Evolutionary conservation across 1,139 yeast genomes (phyloP).

Genomic region (Hyphopichia buzzinii): DNA sequence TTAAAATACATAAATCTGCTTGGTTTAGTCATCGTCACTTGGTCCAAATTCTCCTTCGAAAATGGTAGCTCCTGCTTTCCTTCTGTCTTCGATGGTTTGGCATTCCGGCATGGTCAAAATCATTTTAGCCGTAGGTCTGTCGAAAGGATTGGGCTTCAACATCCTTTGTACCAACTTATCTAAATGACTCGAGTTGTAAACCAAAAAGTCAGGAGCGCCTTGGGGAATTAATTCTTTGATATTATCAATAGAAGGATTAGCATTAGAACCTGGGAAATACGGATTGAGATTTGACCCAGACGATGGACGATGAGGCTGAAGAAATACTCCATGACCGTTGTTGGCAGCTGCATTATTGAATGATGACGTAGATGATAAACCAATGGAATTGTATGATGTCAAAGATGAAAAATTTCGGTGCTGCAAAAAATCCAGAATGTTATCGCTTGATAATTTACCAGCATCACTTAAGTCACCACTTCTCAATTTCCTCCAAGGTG

Average conservation of each 20-base stretch:
- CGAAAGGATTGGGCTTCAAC: constrained; percentile 83
- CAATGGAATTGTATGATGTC: constrained; percentile 29
- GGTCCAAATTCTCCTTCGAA: constrained; percentile 98
- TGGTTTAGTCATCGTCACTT: constrained; percentile 15
- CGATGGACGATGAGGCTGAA: not conserved
- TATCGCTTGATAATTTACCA: constrained; percentile 69
- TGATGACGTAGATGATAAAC: constrained; percentile 8
- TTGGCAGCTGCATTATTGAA: constrained; percentile 2
- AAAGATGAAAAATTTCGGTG: constrained; percentile 38
- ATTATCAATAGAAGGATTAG: constrained; percentile 6
- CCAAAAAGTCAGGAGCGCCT: constrained; percentile 85
- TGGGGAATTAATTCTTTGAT: constrained; percentile 48
- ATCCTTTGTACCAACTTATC: constrained; percentile 84
- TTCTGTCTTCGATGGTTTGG: constrained; percentile 70
- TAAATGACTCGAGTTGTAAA: constrained; percentile 68
- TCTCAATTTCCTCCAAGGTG: constrained; percentile 93
- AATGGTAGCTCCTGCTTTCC: constrained; percentile 93
- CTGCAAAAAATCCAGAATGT: constrained; percentile 44
- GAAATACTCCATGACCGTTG: not conserved
- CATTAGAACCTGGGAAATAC: constrained; percentile 4
- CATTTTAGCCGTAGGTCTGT: constrained; percentile 74
- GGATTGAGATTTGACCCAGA: constrained; percentile 4
- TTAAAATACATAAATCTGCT: not conserved
- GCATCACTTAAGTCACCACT: constrained; percentile 97
- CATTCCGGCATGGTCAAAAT: constrained; percentile 72